These are phyloP conservation scores for Schwanniomyces occidentalis DNA, from an alignment of 805 yeast species.

Conservation along the genomic window DNA sequence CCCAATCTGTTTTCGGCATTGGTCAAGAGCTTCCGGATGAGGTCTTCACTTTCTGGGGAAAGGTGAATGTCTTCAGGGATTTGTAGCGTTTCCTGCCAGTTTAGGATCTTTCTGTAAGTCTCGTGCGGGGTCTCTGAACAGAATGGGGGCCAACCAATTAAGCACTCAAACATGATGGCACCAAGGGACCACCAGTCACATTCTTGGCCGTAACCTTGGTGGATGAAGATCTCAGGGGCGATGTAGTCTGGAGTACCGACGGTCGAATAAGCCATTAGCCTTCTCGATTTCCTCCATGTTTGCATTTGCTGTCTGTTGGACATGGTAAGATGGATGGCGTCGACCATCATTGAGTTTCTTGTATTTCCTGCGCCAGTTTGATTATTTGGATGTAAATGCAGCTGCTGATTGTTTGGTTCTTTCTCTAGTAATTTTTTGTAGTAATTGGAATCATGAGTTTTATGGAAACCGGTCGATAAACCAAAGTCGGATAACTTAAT, in stretches of 20 bases:
- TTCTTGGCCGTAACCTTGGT: conserved; percentile 94
- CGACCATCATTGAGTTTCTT: conserved; percentile 84
- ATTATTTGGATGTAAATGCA: conserved; percentile 27
- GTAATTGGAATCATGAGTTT: conserved; percentile 88
- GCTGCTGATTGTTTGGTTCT: conserved; percentile 43
- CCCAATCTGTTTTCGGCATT: conserved; percentile 81
- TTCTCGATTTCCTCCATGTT: conserved; percentile 90
- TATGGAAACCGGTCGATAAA: conserved; percentile 85
- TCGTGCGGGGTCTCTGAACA: conserved; percentile 95
- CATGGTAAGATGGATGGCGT: conserved; percentile 93
- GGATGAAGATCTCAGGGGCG: conserved; percentile 91
- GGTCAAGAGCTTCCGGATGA: conserved; percentile 74
- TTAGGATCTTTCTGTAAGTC: conserved; percentile 85
- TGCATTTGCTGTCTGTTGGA: conserved; percentile 93
- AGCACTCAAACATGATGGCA: conserved; percentile 94
- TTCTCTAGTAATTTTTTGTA: conserved; percentile 76
- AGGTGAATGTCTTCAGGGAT: conserved; percentile 92
- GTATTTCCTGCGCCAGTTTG: conserved; percentile 19
- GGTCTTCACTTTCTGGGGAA: conserved; percentile 85
- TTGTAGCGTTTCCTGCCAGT: conserved; percentile 84
- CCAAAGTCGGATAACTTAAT: conserved; percentile 76
- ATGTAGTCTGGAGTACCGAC: conserved; percentile 97
- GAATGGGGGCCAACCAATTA: conserved; percentile 97
- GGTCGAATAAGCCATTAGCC: conserved; percentile 93
- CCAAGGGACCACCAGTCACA: conserved; percentile 99